Percentiles rank a stretch among this genome's conserved stretches.
These are phyloP conservation scores for Pharnaceum exiguum DNA, from an alignment of 148 eudicot species.

Conservation along the genomic window DNA sequence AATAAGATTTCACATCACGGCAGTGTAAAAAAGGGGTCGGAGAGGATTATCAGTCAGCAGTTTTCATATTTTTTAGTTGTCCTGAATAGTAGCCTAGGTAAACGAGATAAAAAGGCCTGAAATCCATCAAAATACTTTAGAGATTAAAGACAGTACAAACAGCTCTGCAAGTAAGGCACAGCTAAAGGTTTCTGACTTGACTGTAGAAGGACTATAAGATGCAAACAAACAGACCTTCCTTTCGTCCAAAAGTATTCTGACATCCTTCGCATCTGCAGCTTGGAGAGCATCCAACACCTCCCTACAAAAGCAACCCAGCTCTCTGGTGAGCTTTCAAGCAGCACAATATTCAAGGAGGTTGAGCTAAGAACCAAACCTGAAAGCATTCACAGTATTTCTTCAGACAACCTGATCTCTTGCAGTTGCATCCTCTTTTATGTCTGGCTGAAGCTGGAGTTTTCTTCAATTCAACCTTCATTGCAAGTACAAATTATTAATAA, in stretches of 20 bases:
- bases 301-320: conserved; percentile 19
- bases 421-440: conserved; percentile 49
- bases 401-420: conserved; percentile 45
- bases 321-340: neutral
- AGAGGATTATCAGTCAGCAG: neutral
- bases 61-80: too few relatives aligned
- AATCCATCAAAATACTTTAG: too few relatives aligned
- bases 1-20: neutral
- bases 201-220: neutral
- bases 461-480: conserved; percentile 24
- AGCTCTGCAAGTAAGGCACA: too few relatives aligned
- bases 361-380: conserved; percentile 27
- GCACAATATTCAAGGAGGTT: neutral
- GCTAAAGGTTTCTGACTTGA: too few relatives aligned
- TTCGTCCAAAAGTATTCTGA: conserved; percentile 36
- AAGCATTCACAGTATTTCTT: conserved; percentile 51
- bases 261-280: conserved; percentile 49
- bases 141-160: too few relatives aligned
- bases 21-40: neutral
- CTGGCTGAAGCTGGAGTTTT: conserved; percentile 49
- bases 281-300: conserved; percentile 46
- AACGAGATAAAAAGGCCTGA: too few relatives aligned
- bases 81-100: too few relatives aligned
- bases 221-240: conserved; percentile 30
- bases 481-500: neutral